Evolutionary conservation across 768 basidiomycete genomes (phyloP), one percentile per base, ranked within the genome.

Genomic region (Hydnomerulius pinastri): DNA sequence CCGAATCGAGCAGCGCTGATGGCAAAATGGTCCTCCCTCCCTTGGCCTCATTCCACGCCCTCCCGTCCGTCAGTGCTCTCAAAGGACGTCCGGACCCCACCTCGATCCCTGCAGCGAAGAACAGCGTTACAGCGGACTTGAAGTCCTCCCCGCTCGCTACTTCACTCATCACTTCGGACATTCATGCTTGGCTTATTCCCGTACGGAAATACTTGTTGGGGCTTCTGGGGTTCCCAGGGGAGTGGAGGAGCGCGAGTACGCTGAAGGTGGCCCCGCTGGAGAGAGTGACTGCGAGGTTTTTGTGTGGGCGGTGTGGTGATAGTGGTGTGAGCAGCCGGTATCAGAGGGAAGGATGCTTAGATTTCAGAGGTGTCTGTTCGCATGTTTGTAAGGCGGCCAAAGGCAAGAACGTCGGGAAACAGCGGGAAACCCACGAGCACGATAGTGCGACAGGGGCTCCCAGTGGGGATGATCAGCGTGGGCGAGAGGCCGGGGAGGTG

Each of bases 251-350:
- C 23, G 71, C 80, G 17, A 79, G 74, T 57, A 71, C 62, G 44
- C 73, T 64, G 13, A 61, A 66, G 32, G 46, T 86, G 8, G 80
- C 81, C 59, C 85, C 85, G 0, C 76, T 78, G 15, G 76, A 85
- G 41, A 73, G 85, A 36, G 49, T 83, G 12, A 81, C 79, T 4
- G 82, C 84, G 0, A 67, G 80, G 20, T 89, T 86, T 65, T 62
- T 68, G 23, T 90, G 87, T 61, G 74, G 64, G 47, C 56, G 58
- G 32, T 90, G 88, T 58, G 59, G 58, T 4, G 50, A 61, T 55
- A 63, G 72, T 11, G 69, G 63, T 8, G 65, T 75, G 1, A 64
- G 61, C 4, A 57, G 49, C 28, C 61, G 59, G 32, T 72, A 75
- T 54, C 64, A 58, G 27, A 67, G 64, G 20, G 74, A 77, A 33